phyloP scores from a whole-genome alignment of 2,329 filamentous ascomycete species.

The Emmonsiellopsis sp. region DNA sequence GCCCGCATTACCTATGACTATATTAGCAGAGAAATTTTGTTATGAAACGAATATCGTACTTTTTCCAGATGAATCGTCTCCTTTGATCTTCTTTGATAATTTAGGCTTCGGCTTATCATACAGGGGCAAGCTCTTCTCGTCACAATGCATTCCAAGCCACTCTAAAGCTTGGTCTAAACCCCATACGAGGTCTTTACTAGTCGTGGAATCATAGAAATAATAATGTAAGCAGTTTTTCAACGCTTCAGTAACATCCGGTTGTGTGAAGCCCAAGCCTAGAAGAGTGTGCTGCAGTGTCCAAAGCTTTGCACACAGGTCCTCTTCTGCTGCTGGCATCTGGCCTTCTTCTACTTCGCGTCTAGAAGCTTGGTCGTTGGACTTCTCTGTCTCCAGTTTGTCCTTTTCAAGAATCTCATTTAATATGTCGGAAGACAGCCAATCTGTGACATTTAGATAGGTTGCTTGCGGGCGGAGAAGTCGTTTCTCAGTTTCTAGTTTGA shows the following conservation, averaged over 20 bases:
- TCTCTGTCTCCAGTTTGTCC: slow-evolving; percentile 31
- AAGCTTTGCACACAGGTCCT: slow-evolving; percentile 67
- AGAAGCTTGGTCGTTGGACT: slow-evolving; percentile 23
- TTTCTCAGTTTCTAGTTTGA: slow-evolving; percentile 74
- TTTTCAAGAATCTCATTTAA: slow-evolving; percentile 68
- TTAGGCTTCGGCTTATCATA: slow-evolving; percentile 48
- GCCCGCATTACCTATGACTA: slow-evolving; percentile 2
- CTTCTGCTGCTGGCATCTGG: slow-evolving; percentile 51
- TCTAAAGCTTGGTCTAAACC: slow-evolving; percentile 81
- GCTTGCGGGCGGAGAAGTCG: slow-evolving; percentile 73
- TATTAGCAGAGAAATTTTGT: slow-evolving; percentile 9
- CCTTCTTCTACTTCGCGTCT: slow-evolving; percentile 17
- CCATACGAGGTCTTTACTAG: slow-evolving; percentile 62
- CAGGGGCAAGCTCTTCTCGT: slow-evolving; percentile 58
- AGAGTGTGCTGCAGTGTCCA: slow-evolving; percentile 79
- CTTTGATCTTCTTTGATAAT: slow-evolving; percentile 6
- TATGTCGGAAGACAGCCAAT: slow-evolving; percentile 71
- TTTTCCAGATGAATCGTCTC: neutral
- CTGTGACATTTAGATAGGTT: slow-evolving; percentile 61
- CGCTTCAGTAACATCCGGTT: slow-evolving; percentile 52
- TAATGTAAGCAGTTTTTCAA: slow-evolving; percentile 60
- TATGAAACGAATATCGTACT: neutral
- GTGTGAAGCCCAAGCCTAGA: slow-evolving; percentile 57
- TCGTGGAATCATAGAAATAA: slow-evolving; percentile 50
- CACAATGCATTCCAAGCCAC: slow-evolving; percentile 76